Conservation (phyloP, 2,329 filamentous ascomycete genomes). For the Endothia cerciana region DNA sequence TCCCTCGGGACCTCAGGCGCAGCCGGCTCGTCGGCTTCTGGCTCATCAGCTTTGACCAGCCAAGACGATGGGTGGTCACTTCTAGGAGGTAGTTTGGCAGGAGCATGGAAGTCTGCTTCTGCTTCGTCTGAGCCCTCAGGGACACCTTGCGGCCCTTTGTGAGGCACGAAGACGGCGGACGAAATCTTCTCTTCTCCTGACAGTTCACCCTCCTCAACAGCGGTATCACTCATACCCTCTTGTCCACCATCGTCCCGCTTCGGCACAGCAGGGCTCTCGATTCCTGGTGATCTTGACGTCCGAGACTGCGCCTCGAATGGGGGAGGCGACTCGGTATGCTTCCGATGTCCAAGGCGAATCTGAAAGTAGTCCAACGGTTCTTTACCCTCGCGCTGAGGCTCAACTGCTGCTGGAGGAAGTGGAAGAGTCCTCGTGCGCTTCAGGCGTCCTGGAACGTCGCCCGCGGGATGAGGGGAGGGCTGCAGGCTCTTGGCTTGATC, state of each 20-base stretch:
- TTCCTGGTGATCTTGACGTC: constrained; percentile 30
- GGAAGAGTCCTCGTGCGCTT: constrained; percentile 32
- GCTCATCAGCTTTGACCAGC: constrained; percentile 63
- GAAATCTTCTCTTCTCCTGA: constrained; percentile 85
- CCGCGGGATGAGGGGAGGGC: constrained; percentile 33
- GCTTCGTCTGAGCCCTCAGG: constrained; percentile 33
- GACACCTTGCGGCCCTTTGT: constrained; percentile 60
- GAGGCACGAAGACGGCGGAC: constrained; percentile 82
- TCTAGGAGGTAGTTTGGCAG: constrained; percentile 25
- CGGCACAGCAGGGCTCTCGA: background rate
- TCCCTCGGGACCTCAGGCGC: constrained; percentile 39
- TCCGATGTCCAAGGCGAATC: constrained; percentile 15
- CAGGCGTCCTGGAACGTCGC: constrained; percentile 32
- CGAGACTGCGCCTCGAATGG: constrained; percentile 14
- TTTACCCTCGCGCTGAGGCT: constrained; percentile 20
- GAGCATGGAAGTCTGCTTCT: constrained; percentile 31
- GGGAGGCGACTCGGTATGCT: constrained; percentile 5
- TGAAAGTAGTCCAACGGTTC: constrained; percentile 35
- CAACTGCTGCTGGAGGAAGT: constrained; percentile 19
- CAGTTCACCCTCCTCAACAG: constrained; percentile 56
- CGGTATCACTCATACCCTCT: constrained; percentile 27
- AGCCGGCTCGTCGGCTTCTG: constrained; percentile 41
- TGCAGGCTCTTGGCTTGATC: constrained; percentile 29
- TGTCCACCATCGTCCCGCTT: constrained; percentile 19
- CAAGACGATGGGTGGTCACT: constrained; percentile 43